These are phyloP conservation scores for Blastocystis hominis DNA, from an alignment of 352 stramenopile genomes.

Conservation along the genomic window DNA sequence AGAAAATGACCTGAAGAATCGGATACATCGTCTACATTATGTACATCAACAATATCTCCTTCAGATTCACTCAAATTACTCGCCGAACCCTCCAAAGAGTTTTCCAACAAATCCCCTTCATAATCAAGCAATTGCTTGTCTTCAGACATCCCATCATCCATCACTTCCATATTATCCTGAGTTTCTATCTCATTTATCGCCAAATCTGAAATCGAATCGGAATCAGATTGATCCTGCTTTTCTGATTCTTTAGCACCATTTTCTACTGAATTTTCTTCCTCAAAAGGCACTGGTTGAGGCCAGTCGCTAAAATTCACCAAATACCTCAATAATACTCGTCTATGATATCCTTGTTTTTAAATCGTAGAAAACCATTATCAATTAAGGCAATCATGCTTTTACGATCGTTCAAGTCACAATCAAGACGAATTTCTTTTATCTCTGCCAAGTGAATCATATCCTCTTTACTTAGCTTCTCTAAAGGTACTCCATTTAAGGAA, in stretches of 20 bases:
- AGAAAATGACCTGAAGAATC: too few species aligned
- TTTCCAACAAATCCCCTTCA: too few species aligned
- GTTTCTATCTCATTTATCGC: too few species aligned
- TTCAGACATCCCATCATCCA: too few species aligned
- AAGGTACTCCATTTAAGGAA: constrained; percentile 40
- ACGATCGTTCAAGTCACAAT: not conserved
- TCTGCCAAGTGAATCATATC: constrained; percentile 53
- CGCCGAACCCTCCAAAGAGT: too few species aligned
- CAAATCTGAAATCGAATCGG: too few species aligned
- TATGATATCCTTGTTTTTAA: constrained; percentile 21
- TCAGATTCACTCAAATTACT: too few species aligned
- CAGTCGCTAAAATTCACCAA: not conserved
- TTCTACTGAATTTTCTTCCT: not conserved
- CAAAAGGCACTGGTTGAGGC: not conserved
- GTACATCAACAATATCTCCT: too few species aligned
- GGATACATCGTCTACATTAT: too few species aligned
- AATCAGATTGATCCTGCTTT: not conserved
- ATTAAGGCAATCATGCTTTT: constrained; percentile 49
- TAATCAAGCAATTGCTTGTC: too few species aligned
- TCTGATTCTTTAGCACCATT: not conserved
- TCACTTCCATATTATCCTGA: too few species aligned
- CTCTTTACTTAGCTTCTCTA: not conserved
- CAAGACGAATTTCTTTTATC: constrained; percentile 7
- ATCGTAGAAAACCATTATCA: not conserved
- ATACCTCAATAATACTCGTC: not conserved